Conservation (phyloP, 1,139 yeast genomes). For the Blastobotrys illinoisensis region DNA sequence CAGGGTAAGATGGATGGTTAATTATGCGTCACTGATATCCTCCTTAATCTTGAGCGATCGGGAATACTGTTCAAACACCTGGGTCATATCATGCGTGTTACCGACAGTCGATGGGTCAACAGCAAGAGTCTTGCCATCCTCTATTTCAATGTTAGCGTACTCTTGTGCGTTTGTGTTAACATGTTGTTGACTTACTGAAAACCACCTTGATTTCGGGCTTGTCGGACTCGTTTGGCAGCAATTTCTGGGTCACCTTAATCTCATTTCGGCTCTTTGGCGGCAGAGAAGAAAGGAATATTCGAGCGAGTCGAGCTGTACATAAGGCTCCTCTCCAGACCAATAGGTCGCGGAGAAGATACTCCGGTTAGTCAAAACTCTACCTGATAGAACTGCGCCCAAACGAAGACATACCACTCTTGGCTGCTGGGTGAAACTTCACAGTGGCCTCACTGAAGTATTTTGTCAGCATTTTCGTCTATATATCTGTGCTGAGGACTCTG, state of each 20-base stretch:
- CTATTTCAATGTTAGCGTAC: slow-evolving; percentile 18
- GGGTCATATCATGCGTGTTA: slow-evolving; percentile 31
- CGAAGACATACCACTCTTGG: slow-evolving; percentile 47
- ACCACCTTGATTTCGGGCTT: slow-evolving; percentile 64
- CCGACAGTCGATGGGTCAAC: slow-evolving; percentile 56
- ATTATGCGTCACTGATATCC: slow-evolving; percentile 22
- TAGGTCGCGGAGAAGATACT: not conserved
- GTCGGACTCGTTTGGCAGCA: slow-evolving; percentile 37
- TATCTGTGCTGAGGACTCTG: slow-evolving; percentile 3
- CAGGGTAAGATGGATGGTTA: not conserved
- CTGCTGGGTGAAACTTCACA: slow-evolving; percentile 75
- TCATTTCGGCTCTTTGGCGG: slow-evolving; percentile 46
- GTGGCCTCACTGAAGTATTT: slow-evolving; percentile 75
- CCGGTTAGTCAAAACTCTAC: not conserved
- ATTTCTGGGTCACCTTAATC: slow-evolving; percentile 27
- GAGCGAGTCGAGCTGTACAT: slow-evolving; percentile 59
- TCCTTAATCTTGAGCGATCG: slow-evolving; percentile 52
- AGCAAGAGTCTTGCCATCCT: slow-evolving; percentile 68
- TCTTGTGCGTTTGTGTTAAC: not conserved
- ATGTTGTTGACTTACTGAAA: slow-evolving; percentile 41
- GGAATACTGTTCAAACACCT: slow-evolving; percentile 48
- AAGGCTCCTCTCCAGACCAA: not conserved
- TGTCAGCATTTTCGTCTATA: slow-evolving; percentile 57
- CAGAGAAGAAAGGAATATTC: slow-evolving; percentile 71
- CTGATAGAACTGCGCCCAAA: not conserved